Percentiles rank a stretch among this genome's conserved stretches.
Conservation (phyloP, 2,329 filamentous ascomycete species). For the Drechslerella dactyloides region DNA sequence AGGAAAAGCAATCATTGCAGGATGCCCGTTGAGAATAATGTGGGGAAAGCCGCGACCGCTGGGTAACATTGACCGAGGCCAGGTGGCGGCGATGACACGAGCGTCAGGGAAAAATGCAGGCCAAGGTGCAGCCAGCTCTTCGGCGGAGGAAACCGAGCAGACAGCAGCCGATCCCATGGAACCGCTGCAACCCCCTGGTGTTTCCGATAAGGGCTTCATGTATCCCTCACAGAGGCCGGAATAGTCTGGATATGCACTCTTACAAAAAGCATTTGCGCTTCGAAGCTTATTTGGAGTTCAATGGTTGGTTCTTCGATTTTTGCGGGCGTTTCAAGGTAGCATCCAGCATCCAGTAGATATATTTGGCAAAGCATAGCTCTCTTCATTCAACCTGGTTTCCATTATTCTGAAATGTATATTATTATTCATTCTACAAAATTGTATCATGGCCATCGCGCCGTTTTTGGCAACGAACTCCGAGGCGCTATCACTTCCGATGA, state of each 20-base stretch:
- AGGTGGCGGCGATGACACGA: constrained; percentile 50
- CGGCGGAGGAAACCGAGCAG: neutral
- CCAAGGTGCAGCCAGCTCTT: neutral
- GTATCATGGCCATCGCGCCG: neutral
- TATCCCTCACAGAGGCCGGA: constrained; percentile 46
- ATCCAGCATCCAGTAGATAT: neutral
- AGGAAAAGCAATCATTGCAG: constrained; percentile 85
- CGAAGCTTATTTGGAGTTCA: constrained; percentile 5
- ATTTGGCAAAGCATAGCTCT: no score
- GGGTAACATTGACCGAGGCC: constrained; percentile 75
- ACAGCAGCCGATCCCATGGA: neutral
- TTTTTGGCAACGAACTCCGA: neutral
- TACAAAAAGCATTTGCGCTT: neutral
- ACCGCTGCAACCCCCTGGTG: constrained; percentile 26
- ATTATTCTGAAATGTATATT: neutral
- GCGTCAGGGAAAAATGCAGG: constrained; percentile 11
- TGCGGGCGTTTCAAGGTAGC: constrained; percentile 5
- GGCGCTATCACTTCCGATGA: neutral
- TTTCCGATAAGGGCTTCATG: constrained; percentile 17
- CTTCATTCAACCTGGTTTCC: neutral
- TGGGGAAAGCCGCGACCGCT: constrained; percentile 94
- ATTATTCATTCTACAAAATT: neutral
- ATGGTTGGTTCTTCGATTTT: neutral
- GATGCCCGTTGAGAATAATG: constrained; percentile 84
- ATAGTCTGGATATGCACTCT: constrained; percentile 6